Evolutionary conservation across 768 basidiomycete genomes (phyloP).

Genomic region (Trametes cubensis): DNA sequence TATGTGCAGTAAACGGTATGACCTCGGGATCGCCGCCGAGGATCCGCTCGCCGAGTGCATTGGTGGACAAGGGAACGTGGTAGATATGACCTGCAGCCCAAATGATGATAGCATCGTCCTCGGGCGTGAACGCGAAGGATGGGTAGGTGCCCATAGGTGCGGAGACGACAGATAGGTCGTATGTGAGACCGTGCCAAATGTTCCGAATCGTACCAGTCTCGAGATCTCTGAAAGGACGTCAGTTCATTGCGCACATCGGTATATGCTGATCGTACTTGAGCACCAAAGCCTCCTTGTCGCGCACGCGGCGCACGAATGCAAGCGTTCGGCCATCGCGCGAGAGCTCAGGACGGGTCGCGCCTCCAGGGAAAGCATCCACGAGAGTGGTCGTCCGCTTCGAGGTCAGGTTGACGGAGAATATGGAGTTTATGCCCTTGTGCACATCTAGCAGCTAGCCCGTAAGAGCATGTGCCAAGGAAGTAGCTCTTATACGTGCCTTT

Average conservation of each 20-base stretch:
- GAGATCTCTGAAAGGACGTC: conserved; percentile 52
- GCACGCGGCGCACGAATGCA: conserved; percentile 72
- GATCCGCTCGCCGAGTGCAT: conserved; percentile 55
- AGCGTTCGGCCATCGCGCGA: conserved; percentile 70
- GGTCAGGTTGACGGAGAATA: conserved; percentile 68
- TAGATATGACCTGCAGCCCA: conserved; percentile 78
- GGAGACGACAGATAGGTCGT: conserved; percentile 63
- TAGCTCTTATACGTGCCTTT: conserved; percentile 49
- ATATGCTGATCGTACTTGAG: conserved; percentile 52
- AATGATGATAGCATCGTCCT: conserved; percentile 62
- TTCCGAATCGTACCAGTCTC: conserved; percentile 64
- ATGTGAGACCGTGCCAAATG: conserved; percentile 69
- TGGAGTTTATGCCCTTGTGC: conserved; percentile 70
- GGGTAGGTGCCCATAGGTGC: conserved; percentile 84
- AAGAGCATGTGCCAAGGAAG: neutral
- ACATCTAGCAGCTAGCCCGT: conserved; percentile 48
- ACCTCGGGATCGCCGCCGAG: conserved; percentile 45
- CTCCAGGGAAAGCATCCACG: conserved; percentile 62
- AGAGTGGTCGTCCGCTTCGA: conserved; percentile 53
- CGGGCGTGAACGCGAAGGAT: conserved; percentile 68
- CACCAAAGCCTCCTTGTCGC: conserved; percentile 73
- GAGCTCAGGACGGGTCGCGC: conserved; percentile 72
- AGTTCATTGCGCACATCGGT: neutral
- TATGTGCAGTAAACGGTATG: conserved; percentile 62
- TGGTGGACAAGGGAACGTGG: conserved; percentile 57